These are phyloP conservation scores for Ustilago cynodontis DNA, from an alignment of 1,284 basidiomycete species.

Conservation along the genomic window DNA sequence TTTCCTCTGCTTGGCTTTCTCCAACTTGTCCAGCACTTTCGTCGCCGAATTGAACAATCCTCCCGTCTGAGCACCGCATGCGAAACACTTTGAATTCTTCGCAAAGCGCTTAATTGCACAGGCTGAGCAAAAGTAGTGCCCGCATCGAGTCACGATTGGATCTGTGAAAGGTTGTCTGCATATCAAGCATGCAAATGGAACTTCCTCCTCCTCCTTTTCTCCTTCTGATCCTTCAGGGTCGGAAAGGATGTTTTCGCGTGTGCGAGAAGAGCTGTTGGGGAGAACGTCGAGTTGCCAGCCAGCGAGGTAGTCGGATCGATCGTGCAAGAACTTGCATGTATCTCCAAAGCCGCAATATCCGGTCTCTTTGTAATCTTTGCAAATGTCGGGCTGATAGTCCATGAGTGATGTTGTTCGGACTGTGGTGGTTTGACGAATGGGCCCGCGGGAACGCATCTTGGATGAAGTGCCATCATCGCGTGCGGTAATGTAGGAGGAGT, in stretches of 20 bases:
- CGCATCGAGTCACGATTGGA: conserved; percentile 93
- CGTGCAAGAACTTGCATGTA: conserved; percentile 81
- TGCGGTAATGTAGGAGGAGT: conserved; percentile 80
- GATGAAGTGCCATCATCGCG: conserved; percentile 80
- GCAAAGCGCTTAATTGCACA: conserved; percentile 93
- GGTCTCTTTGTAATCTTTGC: conserved; percentile 99
- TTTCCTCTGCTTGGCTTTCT: conserved; percentile 34
- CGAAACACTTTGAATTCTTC: conserved; percentile 94
- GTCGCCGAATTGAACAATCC: conserved; percentile 94
- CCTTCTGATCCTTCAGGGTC: conserved; percentile 62
- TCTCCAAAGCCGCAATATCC: conserved; percentile 99
- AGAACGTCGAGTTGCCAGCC: conserved; percentile 87
- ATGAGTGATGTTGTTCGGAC: conserved; percentile 94
- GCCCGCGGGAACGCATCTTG: conserved; percentile 79
- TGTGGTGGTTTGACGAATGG: conserved; percentile 74
- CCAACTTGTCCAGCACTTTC: conserved; percentile 81
- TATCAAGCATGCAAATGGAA: conserved; percentile 96
- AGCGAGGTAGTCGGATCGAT: conserved; percentile 83
- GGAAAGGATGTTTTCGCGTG: conserved; percentile 46
- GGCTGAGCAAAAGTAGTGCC: conserved; percentile 92
- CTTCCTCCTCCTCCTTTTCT: conserved; percentile 79
- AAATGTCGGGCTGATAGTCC: conserved; percentile 99
- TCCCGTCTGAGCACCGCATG: conserved; percentile 90
- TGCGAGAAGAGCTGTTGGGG: conserved; percentile 52
- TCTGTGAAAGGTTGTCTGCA: conserved; percentile 95